These are phyloP conservation scores for Tuber borchii DNA, from an alignment of 495 filamentous ascomycete species.

Conservation along the genomic window DNA sequence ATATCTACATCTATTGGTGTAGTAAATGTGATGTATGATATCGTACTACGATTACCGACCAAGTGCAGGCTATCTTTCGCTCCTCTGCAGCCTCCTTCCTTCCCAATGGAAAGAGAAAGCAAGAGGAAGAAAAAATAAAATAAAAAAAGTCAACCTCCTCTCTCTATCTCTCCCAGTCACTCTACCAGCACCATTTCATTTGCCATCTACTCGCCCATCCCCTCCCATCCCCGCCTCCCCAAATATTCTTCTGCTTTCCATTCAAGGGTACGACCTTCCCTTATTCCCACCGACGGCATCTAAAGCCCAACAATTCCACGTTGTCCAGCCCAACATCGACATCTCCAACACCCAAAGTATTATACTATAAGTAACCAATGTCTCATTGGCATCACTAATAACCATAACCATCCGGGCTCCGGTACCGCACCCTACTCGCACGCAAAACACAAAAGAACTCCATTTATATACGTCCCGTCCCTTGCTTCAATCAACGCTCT, in stretches of 20 bases:
- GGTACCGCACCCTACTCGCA: neutral
- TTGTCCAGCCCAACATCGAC: conserved; percentile 1
- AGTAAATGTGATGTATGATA: neutral
- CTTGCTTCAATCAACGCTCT: neutral
- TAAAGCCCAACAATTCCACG: neutral
- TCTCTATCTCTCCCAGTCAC: neutral
- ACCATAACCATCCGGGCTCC: neutral
- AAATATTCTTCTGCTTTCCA: conserved; percentile 3
- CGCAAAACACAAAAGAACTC: neutral
- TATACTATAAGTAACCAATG: neutral
- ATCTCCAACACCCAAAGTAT: neutral
- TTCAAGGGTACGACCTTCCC: neutral
- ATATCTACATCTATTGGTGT: neutral
- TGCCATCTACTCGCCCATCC: neutral
- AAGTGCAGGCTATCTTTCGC: neutral
- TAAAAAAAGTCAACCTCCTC: neutral
- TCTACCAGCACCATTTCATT: neutral
- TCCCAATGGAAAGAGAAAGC: neutral
- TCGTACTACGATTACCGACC: neutral
- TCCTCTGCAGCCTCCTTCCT: neutral
- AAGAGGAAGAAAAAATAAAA: neutral
- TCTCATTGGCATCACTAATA: neutral
- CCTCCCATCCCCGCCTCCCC: neutral
- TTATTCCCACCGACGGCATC: neutral
- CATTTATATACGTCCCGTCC: neutral